Conservation (phyloP, 176 grass and related monocot genomes). For the Carex cristatella region DNA sequence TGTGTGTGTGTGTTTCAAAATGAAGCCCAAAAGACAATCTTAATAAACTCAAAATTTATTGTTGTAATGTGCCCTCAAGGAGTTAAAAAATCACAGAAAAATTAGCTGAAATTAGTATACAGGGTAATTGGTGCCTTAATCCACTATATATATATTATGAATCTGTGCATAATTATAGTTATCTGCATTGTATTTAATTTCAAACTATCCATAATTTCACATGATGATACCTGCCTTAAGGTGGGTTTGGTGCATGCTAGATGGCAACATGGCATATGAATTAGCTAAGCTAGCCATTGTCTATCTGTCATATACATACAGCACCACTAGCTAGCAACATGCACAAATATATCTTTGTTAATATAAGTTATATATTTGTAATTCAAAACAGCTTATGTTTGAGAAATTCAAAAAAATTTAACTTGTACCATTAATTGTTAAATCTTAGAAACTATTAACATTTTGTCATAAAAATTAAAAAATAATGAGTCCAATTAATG, state of each 20-base stretch:
- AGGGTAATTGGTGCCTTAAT: not conserved
- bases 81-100: too few relatives aligned
- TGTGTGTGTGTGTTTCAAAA: too few relatives aligned
- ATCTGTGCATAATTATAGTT: conserved; percentile 5
- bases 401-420: not conserved
- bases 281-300: not conserved
- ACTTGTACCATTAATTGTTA: too few relatives aligned
- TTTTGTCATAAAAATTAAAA: not conserved
- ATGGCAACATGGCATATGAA: conserved; percentile 21
- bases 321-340: too few relatives aligned
- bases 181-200: not conserved
- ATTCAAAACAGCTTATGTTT: not conserved
- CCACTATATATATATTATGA: not conserved
- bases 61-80: too few relatives aligned
- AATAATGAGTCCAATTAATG: not conserved
- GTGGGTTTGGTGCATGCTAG: conserved; percentile 25
- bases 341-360: too few relatives aligned
- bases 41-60: too few relatives aligned
- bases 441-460: too few relatives aligned
- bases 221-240: conserved; percentile 31
- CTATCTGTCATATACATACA: not conserved
- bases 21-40: too few relatives aligned
- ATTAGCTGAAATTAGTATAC: not conserved
- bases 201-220: conserved; percentile 8
- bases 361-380: not conserved